A percentile compares a stretch with the other conserved stretches of the same genome.
phyloP scores from a whole-genome alignment of 2,329 filamentous ascomycete species.

The Fusarium paranaense region DNA sequence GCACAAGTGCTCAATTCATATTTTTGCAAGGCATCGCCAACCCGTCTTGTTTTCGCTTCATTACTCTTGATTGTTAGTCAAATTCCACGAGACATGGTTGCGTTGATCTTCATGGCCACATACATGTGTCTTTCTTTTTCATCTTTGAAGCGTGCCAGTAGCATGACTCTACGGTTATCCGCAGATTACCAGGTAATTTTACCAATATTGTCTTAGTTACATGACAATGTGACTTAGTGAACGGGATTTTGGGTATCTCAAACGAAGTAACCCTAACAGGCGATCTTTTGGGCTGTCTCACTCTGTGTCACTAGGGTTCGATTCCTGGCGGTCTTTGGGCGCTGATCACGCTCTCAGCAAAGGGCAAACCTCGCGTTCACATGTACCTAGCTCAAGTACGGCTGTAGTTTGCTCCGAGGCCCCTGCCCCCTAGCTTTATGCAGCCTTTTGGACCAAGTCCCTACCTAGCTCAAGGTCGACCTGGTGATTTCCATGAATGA shows the following conservation, averaged over 20 bases:
- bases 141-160: background rate
- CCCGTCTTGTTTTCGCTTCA: background rate
- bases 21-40: background rate
- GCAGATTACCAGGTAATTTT: background rate
- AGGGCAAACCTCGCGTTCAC: background rate
- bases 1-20: background rate
- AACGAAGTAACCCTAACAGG: background rate
- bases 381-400: background rate
- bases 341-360: background rate
- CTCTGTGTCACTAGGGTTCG: background rate
- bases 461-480: no score
- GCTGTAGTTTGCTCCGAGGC: no score
- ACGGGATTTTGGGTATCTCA: background rate
- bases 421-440: no score
- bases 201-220: background rate
- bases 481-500: no score
- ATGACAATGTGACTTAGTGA: background rate
- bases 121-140: background rate
- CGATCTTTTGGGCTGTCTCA: background rate
- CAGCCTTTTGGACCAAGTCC: no score
- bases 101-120: background rate
- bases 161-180: background rate
- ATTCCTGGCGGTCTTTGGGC: background rate
- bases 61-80: background rate
- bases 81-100: background rate